Evolutionary conservation across 177 flowering plant species (phyloP).

Genomic region (Telopea speciosissima): DNA sequence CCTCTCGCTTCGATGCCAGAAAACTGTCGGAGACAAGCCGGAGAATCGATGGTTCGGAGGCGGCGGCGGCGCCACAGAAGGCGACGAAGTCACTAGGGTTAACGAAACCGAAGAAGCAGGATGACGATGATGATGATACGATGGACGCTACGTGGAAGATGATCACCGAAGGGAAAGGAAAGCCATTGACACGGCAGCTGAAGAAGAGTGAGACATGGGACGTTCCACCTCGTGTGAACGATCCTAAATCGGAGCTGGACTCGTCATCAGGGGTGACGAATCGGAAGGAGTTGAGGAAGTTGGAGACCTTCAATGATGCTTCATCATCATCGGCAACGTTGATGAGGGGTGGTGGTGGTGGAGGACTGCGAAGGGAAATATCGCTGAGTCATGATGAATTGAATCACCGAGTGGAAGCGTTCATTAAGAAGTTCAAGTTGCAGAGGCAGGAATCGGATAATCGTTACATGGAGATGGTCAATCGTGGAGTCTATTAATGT

Average conservation of each 20-base stretch:
- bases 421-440: conserved; percentile 70
- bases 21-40: not conserved
- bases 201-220: not conserved
- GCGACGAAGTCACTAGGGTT: not conserved
- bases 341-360: conserved; percentile 3
- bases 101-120: not conserved
- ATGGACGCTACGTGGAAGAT: not conserved
- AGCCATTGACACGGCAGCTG: not conserved
- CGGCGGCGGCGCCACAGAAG: not conserved
- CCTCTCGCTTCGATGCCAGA: not conserved
- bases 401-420: conserved; percentile 84
- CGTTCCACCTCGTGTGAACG: not conserved
- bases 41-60: not conserved
- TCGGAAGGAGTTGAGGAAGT: conserved; percentile 26
- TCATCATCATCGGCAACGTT: conserved; percentile 5
- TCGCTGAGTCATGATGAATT: conserved; percentile 78
- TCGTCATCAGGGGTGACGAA: not conserved
- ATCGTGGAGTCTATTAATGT: conserved; percentile 26
- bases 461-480: conserved; percentile 53
- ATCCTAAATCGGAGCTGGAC: not conserved
- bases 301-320: conserved; percentile 56
- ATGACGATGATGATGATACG: too few species aligned
- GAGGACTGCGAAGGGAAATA: conserved; percentile 40
- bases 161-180: not conserved
- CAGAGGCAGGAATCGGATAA: conserved; percentile 71